Evolutionary conservation across 1,139 yeast genomes (phyloP), one percentile per base, ranked within the genome.

Genomic region (Pichia sp.): DNA sequence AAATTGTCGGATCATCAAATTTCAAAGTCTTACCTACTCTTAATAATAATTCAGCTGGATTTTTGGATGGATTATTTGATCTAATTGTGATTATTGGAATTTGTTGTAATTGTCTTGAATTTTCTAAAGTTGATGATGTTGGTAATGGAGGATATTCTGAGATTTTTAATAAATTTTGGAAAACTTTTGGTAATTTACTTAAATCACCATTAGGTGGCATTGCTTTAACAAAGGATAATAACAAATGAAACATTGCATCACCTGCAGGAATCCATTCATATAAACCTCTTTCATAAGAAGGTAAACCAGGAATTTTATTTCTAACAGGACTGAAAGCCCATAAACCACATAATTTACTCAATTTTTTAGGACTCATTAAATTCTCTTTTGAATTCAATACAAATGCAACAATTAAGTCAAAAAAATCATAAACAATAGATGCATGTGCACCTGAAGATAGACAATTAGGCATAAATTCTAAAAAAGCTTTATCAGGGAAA

Each of bases 371-470:
- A 56, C 86, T 78, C 66, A 89, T 67, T 55, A 82, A 81, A 59
- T 87, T 87, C 43, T 80, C 78, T 53, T 81, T 83, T 3, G 95
- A 80, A 62, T 87, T 84, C n/a, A 95, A 78, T 0, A 94, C 81
- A 36, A 89, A 66, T n/a, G 87, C 75, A 10, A 87, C 84, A 43
- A 89, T 66, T 40, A 89, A 69, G 58, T 89, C 96, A 57, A 87
- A 75, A 58, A 87, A 89, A 61, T 86, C 95, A 60, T 85, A 86
- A 6, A 87, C 92, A 9, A 89, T 86, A 3, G 92, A 83, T 0
- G 95, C 95, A 67, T 87, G 96, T 9, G 90, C 82, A 4, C 92
- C 87, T 0, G 95, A 82, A 8, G 84, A 76, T 29, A 87, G 68
- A 62, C 95, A 85, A 51, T 80, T 80, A 6, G 96, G 96, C 87